These are phyloP conservation scores for Solanum chacoense DNA, from an alignment of 305 asterid genomes.

Conservation along the genomic window DNA sequence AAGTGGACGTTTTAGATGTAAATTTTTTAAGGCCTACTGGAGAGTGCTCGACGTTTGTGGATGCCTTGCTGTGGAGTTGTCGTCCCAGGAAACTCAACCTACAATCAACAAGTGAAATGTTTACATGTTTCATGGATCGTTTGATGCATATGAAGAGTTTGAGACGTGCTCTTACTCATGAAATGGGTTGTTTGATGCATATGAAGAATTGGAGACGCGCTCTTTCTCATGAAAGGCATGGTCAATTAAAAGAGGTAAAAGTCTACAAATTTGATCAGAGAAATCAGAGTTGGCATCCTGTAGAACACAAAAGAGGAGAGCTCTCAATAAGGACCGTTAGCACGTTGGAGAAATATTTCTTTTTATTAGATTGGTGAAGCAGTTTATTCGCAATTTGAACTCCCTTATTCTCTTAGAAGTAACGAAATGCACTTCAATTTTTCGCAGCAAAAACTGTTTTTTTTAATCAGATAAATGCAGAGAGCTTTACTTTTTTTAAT, in stretches of 20 bases:
- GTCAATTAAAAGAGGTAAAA: not conserved
- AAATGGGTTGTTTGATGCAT: not conserved
- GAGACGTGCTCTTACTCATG: not conserved
- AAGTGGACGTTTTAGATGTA: not conserved
- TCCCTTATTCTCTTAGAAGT: not conserved
- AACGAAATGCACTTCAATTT: not conserved
- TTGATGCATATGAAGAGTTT: not conserved
- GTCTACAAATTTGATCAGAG: not conserved
- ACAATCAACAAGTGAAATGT: not conserved
- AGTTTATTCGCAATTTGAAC: not conserved
- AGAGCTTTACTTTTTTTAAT: not conserved
- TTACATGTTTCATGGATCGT: not conserved
- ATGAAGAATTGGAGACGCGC: not conserved
- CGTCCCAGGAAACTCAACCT: not conserved
- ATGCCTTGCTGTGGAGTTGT: not conserved
- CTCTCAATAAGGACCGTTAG: not conserved
- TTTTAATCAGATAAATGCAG: not conserved
- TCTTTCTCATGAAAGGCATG: not conserved
- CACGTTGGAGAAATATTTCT: not conserved
- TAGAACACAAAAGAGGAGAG: not conserved
- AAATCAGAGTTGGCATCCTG: not conserved
- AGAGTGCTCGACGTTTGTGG: not conserved
- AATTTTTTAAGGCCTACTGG: too few species aligned
- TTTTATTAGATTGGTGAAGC: not conserved
- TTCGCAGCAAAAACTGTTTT: not conserved